phyloP scores from a whole-genome alignment of 2,329 filamentous ascomycete species.

The Alternaria tenuissima region DNA sequence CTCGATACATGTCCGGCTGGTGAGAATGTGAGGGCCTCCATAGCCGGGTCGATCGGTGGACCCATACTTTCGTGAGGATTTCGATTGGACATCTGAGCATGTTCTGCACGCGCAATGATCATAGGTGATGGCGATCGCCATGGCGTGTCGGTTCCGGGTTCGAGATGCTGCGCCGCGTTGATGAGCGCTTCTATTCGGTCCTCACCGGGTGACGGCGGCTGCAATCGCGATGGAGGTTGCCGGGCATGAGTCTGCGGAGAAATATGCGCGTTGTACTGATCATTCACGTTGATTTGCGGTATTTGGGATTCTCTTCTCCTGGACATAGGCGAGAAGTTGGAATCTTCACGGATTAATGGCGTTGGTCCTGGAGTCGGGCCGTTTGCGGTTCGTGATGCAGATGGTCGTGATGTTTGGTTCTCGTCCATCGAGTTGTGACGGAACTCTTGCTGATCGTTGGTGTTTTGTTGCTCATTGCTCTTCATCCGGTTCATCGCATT shows the following conservation, averaged over 20 bases:
- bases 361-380: slow-evolving; percentile 30
- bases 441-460: slow-evolving; percentile 35
- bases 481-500: slow-evolving; percentile 49
- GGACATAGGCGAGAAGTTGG: slow-evolving; percentile 37
- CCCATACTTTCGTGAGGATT: slow-evolving; percentile 44
- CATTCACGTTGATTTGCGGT: slow-evolving; percentile 30
- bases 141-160: slow-evolving; percentile 42
- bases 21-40: slow-evolving; percentile 48
- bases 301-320: slow-evolving; percentile 36
- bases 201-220: slow-evolving; percentile 40
- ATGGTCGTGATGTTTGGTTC: slow-evolving; percentile 26
- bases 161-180: slow-evolving; percentile 49
- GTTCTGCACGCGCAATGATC: slow-evolving; percentile 36
- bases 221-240: slow-evolving; percentile 21
- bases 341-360: slow-evolving; percentile 35
- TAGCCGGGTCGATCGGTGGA: slow-evolving; percentile 50
- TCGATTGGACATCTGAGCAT: slow-evolving; percentile 33
- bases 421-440: slow-evolving; percentile 24
- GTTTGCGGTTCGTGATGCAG: slow-evolving; percentile 25
- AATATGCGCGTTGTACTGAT: slow-evolving; percentile 25
- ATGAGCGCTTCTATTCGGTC: slow-evolving; percentile 50
- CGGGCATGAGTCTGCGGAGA: slow-evolving; percentile 22
- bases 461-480: slow-evolving; percentile 38
- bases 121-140: slow-evolving; percentile 48
- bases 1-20: slow-evolving; percentile 46